A percentile compares a stretch with the other conserved stretches of the same genome.
Evolutionary conservation across 75 land plant species (phyloP).

Genomic region (Ceratopteris richardii): DNA sequence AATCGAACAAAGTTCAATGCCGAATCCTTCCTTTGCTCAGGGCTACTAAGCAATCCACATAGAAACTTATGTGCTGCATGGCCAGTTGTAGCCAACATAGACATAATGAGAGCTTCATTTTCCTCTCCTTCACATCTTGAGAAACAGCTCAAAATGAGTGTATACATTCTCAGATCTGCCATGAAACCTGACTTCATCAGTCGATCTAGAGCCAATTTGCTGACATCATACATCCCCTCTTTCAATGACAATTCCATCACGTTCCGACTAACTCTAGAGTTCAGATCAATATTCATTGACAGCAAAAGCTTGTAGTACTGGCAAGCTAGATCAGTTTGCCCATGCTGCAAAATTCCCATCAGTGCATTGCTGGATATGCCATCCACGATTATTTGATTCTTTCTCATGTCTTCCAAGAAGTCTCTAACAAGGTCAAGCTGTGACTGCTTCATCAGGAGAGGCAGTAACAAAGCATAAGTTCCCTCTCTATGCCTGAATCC

Average conservation of each 20-base stretch:
- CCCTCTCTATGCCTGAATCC: conserved; percentile 53
- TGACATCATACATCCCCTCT: conserved; percentile 51
- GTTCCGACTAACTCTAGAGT: conserved; percentile 58
- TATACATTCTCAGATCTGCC: conserved; percentile 67
- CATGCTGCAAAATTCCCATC: conserved; percentile 78
- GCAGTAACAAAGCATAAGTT: conserved; percentile 50
- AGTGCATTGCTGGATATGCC: conserved; percentile 71
- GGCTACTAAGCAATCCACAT: conserved; percentile 75
- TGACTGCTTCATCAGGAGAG: conserved; percentile 54
- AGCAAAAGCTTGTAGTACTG: conserved; percentile 65
- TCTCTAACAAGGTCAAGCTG: conserved; percentile 71
- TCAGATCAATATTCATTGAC: conserved; percentile 59
- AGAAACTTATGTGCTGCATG: conserved; percentile 67
- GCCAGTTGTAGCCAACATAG: conserved; percentile 48
- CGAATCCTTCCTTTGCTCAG: conserved; percentile 70
- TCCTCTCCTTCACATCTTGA: conserved; percentile 69
- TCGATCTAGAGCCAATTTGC: conserved; percentile 56
- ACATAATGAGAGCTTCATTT: conserved; percentile 56
- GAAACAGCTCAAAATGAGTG: conserved; percentile 59
- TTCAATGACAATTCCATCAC: conserved; percentile 77
- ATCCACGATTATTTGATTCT: conserved; percentile 48
- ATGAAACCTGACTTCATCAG: conserved; percentile 51
- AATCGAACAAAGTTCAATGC: conserved; percentile 65
- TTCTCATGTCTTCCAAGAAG: conserved; percentile 64
- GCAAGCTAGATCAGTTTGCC: conserved; percentile 55